Evolutionary conservation across 225 moss, liverwort and hornwort genomes (phyloP), one percentile per base, ranked within the genome.

Genomic region (Rhytidiadelphus loreus): DNA sequence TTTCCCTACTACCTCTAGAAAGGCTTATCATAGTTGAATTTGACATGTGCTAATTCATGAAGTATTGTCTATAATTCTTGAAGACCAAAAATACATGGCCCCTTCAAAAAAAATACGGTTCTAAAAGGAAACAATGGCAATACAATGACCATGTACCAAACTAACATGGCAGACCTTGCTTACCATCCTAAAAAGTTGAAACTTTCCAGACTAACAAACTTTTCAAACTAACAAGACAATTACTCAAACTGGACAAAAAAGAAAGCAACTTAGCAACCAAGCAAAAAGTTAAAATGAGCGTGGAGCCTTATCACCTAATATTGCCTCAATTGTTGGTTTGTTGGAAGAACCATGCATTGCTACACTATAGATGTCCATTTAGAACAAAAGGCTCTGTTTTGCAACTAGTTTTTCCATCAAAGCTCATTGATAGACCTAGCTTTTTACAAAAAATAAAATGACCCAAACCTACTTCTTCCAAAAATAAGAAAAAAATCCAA

Each of bases 341-440:
- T 24, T 1, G 1, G 1, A 24, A 69, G 39, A 25, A 13, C 3
- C 24, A 39, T 24, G 13, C 24, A 69, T 39, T 39, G 1, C 13
- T 39, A 23, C 4, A 39, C 0, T 39, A 1, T 39, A 69, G 8
- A 39, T 13, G 24, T 4, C 39, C 23, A 0, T 39, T 3, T 24
- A 39, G 4, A 39, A 13, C 2, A n/a, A 6, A n/a, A 23, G 8
- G 13, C 4, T 68, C 1, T n/a, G 0, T 7, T 23, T 68, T n/a
- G 7, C 23, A 22, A 66, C 0, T 68, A 23, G 2, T 0, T n/a
- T 39, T 69, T 39, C 13, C 2, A 23, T 7, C 0, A 1, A 0
- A 39, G 23, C 23, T 39, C 39, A 69, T 24, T 69, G 4, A 16
- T 3, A 44, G 5, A 71, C 15, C 8, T 41, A 41, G 5, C 3